Evolutionary conservation across 148 eudicot species (phyloP).

Genomic region (Nepenthes gracilis): DNA sequence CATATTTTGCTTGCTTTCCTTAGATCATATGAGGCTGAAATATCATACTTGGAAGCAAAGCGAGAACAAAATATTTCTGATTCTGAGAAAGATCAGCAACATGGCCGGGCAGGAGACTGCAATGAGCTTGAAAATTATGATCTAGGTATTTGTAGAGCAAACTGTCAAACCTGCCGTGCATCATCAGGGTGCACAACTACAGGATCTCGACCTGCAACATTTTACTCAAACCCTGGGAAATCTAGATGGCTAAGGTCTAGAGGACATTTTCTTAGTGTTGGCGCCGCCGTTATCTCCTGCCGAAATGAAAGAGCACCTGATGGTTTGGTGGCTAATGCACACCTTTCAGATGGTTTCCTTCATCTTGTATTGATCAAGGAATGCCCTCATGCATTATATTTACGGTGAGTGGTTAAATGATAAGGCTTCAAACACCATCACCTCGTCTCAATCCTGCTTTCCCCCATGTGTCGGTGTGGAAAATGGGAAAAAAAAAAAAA

Average conservation of each 20-base stretch:
- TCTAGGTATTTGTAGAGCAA: conserved; percentile 50
- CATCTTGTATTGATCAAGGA: conserved; percentile 77
- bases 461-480: neutral
- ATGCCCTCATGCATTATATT: conserved; percentile 72
- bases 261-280: conserved; percentile 77
- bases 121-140: conserved; percentile 27
- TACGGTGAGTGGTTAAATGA: conserved; percentile 41
- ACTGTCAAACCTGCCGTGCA: conserved; percentile 48
- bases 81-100: conserved; percentile 19
- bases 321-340: conserved; percentile 96
- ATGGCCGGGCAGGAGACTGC: conserved; percentile 11
- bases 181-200: neutral
- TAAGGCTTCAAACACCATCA: neutral
- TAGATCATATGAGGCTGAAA: conserved; percentile 92
- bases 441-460: neutral
- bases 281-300: conserved; percentile 91
- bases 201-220: conserved; percentile 7
- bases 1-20: conserved; percentile 1
- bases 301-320: conserved; percentile 96
- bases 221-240: conserved; percentile 16
- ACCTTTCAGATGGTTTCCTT: conserved; percentile 83
- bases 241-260: conserved; percentile 51
- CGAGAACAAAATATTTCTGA: conserved; percentile 22
- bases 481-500: neutral
- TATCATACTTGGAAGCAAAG: conserved; percentile 61